phyloP scores from a whole-genome alignment of 2,329 filamentous ascomycete species.

The Stemphylium lycopersici region DNA sequence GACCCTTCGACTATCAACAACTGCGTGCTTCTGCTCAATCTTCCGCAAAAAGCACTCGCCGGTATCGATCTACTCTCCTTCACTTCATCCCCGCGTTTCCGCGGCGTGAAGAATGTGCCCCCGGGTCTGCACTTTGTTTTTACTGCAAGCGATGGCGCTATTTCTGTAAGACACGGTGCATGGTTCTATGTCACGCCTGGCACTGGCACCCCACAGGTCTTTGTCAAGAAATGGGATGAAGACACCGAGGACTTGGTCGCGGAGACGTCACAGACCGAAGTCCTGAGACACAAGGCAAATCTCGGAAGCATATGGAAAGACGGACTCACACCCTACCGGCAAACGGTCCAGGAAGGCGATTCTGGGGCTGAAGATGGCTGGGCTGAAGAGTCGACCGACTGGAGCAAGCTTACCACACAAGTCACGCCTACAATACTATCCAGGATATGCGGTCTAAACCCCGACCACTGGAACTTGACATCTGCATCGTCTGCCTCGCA shows the following conservation, averaged over 20 bases:
- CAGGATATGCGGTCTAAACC: constrained; percentile 56
- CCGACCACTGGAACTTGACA: constrained; percentile 61
- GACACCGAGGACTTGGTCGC: constrained; percentile 54
- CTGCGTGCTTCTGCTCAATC: constrained; percentile 52
- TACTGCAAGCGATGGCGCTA: constrained; percentile 61
- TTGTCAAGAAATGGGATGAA: constrained; percentile 64
- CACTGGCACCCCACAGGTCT: constrained; percentile 48
- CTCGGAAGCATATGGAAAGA: constrained; percentile 62
- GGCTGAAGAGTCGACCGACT: constrained; percentile 58
- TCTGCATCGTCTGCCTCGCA: constrained; percentile 62
- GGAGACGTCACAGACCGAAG: constrained; percentile 51
- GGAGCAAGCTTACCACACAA: constrained; percentile 58
- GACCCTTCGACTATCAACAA: constrained; percentile 43
- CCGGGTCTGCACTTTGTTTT: constrained; percentile 67
- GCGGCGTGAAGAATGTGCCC: constrained; percentile 65
- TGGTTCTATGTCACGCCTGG: constrained; percentile 63
- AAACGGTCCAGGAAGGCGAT: constrained; percentile 45
- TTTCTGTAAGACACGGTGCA: constrained; percentile 66
- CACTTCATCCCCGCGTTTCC: constrained; percentile 66
- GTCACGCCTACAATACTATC: constrained; percentile 58
- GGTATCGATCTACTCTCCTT: constrained; percentile 66
- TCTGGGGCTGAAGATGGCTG: constrained; percentile 37
- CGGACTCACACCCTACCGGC: constrained; percentile 57
- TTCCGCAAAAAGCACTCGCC: constrained; percentile 55
- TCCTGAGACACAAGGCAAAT: constrained; percentile 61